Percentiles rank a stretch among this genome's conserved stretches.
Evolutionary conservation across 202 grass and related monocot species (phyloP).

Genomic region (Miscanthus sacchariflorus): DNA sequence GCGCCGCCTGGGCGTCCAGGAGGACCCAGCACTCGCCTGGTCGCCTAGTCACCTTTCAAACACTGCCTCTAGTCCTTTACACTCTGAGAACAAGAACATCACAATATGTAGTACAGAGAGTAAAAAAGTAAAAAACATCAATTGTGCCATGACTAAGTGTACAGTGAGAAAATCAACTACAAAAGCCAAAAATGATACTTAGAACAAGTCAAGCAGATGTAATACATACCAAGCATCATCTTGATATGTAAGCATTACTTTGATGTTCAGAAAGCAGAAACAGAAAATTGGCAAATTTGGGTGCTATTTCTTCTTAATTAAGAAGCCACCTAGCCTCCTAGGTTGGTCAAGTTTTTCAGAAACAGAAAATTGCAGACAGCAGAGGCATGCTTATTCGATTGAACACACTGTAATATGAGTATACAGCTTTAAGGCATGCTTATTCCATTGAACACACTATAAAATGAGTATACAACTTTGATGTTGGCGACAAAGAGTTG

Average conservation of each 20-base stretch:
- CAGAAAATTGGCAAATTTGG: background rate
- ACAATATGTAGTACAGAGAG: conserved; percentile 16
- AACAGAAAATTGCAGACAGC: conserved; percentile 11
- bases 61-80: background rate
- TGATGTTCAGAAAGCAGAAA: background rate
- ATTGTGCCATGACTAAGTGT: background rate
- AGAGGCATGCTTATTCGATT: background rate
- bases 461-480: background rate
- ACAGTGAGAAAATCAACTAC: conserved; percentile 2
- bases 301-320: conserved; percentile 1
- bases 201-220: background rate
- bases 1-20: no score
- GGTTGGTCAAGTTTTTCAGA: background rate
- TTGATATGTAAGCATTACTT: conserved; percentile 1
- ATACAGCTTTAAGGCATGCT: background rate
- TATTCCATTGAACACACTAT: conserved; percentile 7
- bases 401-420: background rate
- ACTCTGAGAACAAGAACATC: conserved; percentile 1
- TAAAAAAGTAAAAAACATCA: background rate
- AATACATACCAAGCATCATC: background rate
- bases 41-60: no score
- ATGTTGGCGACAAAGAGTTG: conserved; percentile 2
- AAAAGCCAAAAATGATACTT: conserved; percentile 16
- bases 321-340: background rate
- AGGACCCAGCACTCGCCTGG: no score